phyloP scores from a whole-genome alignment of 768 basidiomycete genomes.

The Lactarius psammicola region DNA sequence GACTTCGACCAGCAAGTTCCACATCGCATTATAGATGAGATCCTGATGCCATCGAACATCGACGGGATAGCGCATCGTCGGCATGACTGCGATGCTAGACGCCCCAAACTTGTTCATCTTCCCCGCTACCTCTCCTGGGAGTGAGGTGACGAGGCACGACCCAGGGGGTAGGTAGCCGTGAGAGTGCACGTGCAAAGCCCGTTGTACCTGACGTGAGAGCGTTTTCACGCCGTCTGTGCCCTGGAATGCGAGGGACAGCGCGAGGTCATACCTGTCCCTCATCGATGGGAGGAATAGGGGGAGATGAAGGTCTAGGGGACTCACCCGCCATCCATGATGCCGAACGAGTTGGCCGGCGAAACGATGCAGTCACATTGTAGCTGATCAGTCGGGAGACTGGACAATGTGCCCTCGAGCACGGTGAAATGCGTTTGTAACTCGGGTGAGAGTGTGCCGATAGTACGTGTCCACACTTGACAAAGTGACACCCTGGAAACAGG shows the following conservation, averaged over 20 bases:
- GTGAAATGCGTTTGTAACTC: constrained; percentile 21
- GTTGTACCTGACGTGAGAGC: constrained; percentile 21
- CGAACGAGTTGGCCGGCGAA: constrained; percentile 26
- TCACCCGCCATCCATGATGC: constrained; percentile 26
- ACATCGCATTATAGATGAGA: constrained; percentile 39
- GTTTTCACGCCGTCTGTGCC: constrained; percentile 2
- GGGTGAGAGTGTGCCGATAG: constrained; percentile 8
- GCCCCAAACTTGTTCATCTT: constrained; percentile 26
- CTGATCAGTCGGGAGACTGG: constrained; percentile 3
- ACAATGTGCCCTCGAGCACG: constrained; percentile 16
- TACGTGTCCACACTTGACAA: constrained; percentile 1
- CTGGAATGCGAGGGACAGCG: constrained; percentile 17
- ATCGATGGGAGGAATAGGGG: background rate
- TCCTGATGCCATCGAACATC: constrained; percentile 36
- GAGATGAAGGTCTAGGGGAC: background rate
- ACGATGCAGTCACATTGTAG: constrained; percentile 24
- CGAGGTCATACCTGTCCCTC: constrained; percentile 20
- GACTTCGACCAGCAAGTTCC: constrained; percentile 34
- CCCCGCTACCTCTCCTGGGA: background rate
- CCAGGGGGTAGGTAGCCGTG: constrained; percentile 20
- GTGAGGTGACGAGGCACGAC: constrained; percentile 20
- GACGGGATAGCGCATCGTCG: constrained; percentile 37
- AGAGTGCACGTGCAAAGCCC: constrained; percentile 5
- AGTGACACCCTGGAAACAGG: constrained; percentile 2
- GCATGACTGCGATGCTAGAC: constrained; percentile 34